Evolutionary conservation across 352 stramenopile species (phyloP).

Genomic region (Sclerospora graminicola): DNA sequence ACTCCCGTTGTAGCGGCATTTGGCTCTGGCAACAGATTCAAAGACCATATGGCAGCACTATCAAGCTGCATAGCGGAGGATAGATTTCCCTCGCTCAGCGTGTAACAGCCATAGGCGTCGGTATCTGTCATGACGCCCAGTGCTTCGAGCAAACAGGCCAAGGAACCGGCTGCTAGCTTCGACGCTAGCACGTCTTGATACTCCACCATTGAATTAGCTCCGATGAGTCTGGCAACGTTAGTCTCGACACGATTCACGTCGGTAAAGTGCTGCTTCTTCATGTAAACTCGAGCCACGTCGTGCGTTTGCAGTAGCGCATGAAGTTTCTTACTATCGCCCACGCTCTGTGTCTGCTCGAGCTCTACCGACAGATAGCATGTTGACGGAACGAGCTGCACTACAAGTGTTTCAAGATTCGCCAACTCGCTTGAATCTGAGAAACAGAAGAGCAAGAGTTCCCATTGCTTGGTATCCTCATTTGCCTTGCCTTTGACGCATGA

Average conservation of each 20-base stretch:
- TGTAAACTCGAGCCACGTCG: constrained; percentile 40
- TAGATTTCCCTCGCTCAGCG: constrained; percentile 47
- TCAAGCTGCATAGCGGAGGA: constrained; percentile 90
- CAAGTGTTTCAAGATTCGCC: constrained; percentile 71
- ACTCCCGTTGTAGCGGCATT: constrained; percentile 26
- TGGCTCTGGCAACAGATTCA: constrained; percentile 87
- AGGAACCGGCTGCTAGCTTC: constrained; percentile 47
- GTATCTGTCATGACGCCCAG: constrained; percentile 61
- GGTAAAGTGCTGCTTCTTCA: constrained; percentile 67
- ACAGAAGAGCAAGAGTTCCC: constrained; percentile 61
- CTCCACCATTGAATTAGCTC: constrained; percentile 38
- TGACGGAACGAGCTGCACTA: constrained; percentile 69
- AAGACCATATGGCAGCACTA: constrained; percentile 83
- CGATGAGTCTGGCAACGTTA: constrained; percentile 57
- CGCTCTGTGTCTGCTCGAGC: constrained; percentile 38
- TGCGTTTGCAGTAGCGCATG: constrained; percentile 62
- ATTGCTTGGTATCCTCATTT: constrained; percentile 78
- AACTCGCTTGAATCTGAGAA: constrained; percentile 83
- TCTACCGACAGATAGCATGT: constrained; percentile 62
- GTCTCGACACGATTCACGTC: constrained; percentile 35
- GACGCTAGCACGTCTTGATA: constrained; percentile 66
- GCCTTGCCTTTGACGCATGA: constrained; percentile 66
- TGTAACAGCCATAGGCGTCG: constrained; percentile 67
- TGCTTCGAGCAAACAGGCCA: constrained; percentile 57
- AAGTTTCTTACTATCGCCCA: constrained; percentile 78